Evolutionary conservation across 768 basidiomycete genomes (phyloP).

Genomic region (Pleurotus giganteus): DNA sequence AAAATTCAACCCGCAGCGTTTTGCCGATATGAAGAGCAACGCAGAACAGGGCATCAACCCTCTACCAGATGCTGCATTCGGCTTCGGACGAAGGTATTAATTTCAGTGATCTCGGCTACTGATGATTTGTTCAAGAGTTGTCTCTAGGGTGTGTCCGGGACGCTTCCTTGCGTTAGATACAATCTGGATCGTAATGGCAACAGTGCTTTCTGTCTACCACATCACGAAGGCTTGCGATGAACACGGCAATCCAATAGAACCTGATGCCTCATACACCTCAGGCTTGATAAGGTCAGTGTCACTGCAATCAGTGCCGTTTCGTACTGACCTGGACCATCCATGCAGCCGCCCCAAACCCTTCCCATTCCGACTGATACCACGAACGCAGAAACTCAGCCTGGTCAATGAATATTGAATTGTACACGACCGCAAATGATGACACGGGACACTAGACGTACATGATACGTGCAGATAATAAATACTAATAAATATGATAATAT

Average conservation of each 20-base stretch:
- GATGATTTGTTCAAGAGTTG: not conserved
- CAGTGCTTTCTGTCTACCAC: conserved; percentile 35
- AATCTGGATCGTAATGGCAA: conserved; percentile 41
- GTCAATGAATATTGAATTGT: not conserved
- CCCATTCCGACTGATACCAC: conserved; percentile 32
- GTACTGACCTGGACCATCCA: not conserved
- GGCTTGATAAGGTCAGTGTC: conserved; percentile 31
- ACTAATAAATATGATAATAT: not conserved
- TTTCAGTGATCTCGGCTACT: not conserved
- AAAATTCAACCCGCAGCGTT: conserved; percentile 4
- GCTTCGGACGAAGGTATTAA: conserved; percentile 6
- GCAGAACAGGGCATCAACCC: conserved; percentile 4
- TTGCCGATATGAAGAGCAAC: conserved; percentile 5
- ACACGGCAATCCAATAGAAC: conserved; percentile 32
- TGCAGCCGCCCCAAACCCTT: conserved; percentile 42
- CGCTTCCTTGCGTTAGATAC: conserved; percentile 42
- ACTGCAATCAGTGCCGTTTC: not conserved
- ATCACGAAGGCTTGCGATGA: conserved; percentile 37
- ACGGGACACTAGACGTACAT: not conserved
- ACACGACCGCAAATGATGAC: no score
- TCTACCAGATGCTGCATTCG: conserved; percentile 4
- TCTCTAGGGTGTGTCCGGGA: conserved; percentile 41
- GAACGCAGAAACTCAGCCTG: conserved; percentile 14
- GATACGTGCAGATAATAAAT: conserved; percentile 5
- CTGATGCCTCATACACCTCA: conserved; percentile 32